Evolutionary conservation across 768 basidiomycete genomes (phyloP).

Genomic region (Leccinellum luteum): DNA sequence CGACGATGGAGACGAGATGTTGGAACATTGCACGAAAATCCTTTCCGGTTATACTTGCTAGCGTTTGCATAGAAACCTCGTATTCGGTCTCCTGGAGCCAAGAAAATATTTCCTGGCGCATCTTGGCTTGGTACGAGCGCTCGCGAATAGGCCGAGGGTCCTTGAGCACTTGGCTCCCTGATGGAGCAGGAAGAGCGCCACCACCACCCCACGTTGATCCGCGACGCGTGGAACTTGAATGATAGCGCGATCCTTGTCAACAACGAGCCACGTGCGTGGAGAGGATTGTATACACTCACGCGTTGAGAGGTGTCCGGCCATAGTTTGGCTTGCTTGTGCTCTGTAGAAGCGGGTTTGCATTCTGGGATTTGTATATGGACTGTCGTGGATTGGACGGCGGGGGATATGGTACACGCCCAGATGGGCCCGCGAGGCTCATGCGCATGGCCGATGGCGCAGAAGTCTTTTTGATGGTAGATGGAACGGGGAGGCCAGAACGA

Average conservation of each 20-base stretch:
- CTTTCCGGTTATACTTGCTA: conserved; percentile 78
- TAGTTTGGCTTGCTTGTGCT: conserved; percentile 65
- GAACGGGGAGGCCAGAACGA: conserved; percentile 71
- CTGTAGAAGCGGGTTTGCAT: conserved; percentile 61
- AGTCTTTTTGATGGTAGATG: conserved; percentile 72
- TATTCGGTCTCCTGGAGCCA: conserved; percentile 68
- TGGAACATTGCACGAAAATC: conserved; percentile 87
- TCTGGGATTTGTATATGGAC: conserved; percentile 69
- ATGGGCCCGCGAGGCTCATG: conserved; percentile 76
- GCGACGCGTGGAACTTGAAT: conserved; percentile 61
- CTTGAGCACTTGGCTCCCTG: conserved; percentile 56
- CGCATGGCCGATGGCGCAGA: conserved; percentile 44
- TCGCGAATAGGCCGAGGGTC: conserved; percentile 82
- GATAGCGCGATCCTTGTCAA: conserved; percentile 7
- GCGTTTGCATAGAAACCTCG: conserved; percentile 63
- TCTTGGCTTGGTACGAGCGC: conserved; percentile 64
- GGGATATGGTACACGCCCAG: conserved; percentile 55
- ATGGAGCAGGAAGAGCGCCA: conserved; percentile 41
- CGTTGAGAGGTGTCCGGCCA: conserved; percentile 74
- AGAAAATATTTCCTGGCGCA: conserved; percentile 71
- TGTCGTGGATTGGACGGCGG: conserved; percentile 58
- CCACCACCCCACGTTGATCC: conserved; percentile 72
- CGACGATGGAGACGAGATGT: conserved; percentile 67
- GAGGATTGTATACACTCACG: conserved; percentile 37
- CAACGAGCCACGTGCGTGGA: not conserved